Evolutionary conservation across 768 basidiomycete genomes (phyloP).

Genomic region (Agaricus blazei): DNA sequence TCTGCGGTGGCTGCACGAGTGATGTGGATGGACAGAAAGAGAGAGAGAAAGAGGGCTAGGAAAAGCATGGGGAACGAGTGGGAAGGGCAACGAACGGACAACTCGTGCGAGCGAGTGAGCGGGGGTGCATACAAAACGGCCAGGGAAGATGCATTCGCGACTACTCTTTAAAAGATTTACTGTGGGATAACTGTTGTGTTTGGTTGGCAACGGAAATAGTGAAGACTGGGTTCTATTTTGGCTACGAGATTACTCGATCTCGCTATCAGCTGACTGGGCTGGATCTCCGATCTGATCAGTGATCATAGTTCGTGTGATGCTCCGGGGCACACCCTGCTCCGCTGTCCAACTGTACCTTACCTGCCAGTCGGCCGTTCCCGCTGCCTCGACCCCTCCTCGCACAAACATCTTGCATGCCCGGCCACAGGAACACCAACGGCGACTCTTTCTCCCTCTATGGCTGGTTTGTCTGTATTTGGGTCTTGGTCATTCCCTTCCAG

Average conservation of each 20-base stretch:
- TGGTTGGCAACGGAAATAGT: too few species aligned
- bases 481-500: slow-evolving; percentile 59
- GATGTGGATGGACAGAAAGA: slow-evolving; percentile 17
- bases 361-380: too few species aligned
- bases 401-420: slow-evolving; percentile 11
- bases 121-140: neutral
- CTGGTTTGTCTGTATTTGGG: slow-evolving; percentile 63
- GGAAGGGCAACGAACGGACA: slow-evolving; percentile 15
- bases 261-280: too few species aligned
- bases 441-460: slow-evolving; percentile 54
- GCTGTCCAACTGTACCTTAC: too few species aligned
- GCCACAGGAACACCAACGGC: slow-evolving; percentile 8
- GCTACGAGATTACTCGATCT: too few species aligned
- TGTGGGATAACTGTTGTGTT: too few species aligned
- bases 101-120: slow-evolving; percentile 6
- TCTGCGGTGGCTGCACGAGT: slow-evolving; percentile 59
- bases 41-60: slow-evolving; percentile 14
- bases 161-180: too few species aligned
- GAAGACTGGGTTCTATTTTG: too few species aligned
- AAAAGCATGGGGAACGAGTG: slow-evolving; percentile 19
- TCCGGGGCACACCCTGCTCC: too few species aligned
- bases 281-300: too few species aligned
- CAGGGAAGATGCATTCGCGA: neutral
- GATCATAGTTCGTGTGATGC: too few species aligned
- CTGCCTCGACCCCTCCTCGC: neutral